Evolutionary conservation across 129 eudicot genomes (phyloP), one percentile per base, ranked within the genome.

Genomic region (Flaveria trinervia): DNA sequence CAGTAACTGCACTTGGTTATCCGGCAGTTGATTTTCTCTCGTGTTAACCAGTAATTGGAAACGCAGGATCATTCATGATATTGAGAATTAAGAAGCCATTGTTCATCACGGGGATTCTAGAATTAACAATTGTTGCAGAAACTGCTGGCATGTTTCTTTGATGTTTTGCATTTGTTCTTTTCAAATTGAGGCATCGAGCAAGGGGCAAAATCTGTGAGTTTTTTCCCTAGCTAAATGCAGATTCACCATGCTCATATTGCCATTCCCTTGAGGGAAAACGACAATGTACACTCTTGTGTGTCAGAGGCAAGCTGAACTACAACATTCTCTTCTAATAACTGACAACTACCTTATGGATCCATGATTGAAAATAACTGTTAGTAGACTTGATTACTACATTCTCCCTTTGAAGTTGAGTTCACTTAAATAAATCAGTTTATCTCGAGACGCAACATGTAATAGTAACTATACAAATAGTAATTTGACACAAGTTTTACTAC

Each of bases 41-140:
- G 46, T 70, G 60, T 69, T 61, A 51, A 49, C 18, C 30, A 25
- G 44, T 54, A 48, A 68, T 22, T 79, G 82, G 49, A 48, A 26
- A 71, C 20, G 28, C 80, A 83, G 89, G 87, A 73, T 61, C 17
- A 76, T 72, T 55, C 77, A 72, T 54, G 83, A 67, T 65, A 48
- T 76, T 48, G 49, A 67, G 59, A 73, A 74, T 25, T 70, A 71
- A 44, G 70, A 68, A 80, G 84, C 71, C 75, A 76, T 51, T 59
- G 75, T 77, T 68, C 82, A 79, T 77, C 79, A 74, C 28, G 70
- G 50, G 64, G 81, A 77, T 75, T 70, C 72, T 39, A 57, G 60
- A 56, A 20, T 20, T 20, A 20, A 43, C 68, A 79, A 64, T 17
- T 33, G 80, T 69, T 67, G 56, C 68, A 36, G 82, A 75, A 39